Evolutionary conservation across 148 eudicot genomes (phyloP).

Genomic region (Rhododendron kiyosumense): DNA sequence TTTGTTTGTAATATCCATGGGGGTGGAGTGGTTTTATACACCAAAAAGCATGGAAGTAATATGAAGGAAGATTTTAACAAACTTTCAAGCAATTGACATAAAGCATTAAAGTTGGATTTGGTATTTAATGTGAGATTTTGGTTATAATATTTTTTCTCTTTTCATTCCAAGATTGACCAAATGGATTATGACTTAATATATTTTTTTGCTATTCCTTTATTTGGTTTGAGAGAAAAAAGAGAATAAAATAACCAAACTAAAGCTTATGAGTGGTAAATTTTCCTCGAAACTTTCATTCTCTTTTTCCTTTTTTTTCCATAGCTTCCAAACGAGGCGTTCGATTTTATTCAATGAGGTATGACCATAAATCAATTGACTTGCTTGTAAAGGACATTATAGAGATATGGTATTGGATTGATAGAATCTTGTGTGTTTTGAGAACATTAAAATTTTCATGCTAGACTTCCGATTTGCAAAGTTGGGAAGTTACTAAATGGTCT

Average conservation of each 20-base stretch:
- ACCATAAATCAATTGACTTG: neutral
- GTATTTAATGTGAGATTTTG: neutral
- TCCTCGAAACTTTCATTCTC: no score
- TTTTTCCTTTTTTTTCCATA: no score
- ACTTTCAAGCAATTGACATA: neutral
- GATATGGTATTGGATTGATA: neutral
- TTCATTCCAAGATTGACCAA: neutral
- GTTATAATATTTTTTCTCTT: neutral
- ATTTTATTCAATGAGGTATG: neutral
- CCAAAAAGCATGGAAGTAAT: neutral
- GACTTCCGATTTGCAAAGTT: neutral
- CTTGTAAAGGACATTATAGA: neutral
- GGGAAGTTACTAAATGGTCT: neutral
- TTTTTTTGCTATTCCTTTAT: neutral
- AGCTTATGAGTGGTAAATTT: no score
- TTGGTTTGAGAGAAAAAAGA: neutral
- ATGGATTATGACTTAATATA: neutral
- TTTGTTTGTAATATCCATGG: neutral
- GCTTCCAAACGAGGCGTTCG: neutral
- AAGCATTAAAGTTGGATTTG: neutral
- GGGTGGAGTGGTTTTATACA: neutral
- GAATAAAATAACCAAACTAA: no score
- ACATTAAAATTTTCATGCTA: neutral
- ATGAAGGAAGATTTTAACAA: neutral
- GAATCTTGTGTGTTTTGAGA: neutral